phyloP scores from a whole-genome alignment of 129 eudicot genomes.

The Lonicera japonica region DNA sequence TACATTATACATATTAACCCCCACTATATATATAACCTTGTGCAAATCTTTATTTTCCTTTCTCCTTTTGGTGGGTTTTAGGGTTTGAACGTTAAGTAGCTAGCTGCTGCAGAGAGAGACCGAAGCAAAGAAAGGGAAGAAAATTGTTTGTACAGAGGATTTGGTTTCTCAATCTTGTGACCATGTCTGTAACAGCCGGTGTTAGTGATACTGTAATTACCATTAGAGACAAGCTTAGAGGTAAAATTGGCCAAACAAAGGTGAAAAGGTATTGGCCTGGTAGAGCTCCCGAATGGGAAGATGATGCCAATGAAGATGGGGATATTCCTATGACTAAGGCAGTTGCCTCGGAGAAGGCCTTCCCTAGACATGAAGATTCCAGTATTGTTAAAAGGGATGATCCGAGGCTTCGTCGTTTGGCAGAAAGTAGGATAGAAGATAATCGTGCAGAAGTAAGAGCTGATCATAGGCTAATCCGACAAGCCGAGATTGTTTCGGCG shows the following conservation, averaged over 20 bases:
- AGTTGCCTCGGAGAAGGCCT: conserved; percentile 60
- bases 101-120: background rate
- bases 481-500: conserved; percentile 85
- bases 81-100: conserved; percentile 1
- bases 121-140: too few species aligned
- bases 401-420: conserved; percentile 80
- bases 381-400: conserved; percentile 44
- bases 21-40: too few species aligned
- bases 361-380: conserved; percentile 44
- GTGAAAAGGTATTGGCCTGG: conserved; percentile 98
- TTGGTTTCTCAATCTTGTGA: too few species aligned
- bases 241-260: conserved; percentile 86
- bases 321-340: conserved; percentile 52
- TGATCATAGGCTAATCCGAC: conserved; percentile 81
- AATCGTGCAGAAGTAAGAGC: conserved; percentile 78
- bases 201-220: conserved; percentile 80
- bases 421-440: conserved; percentile 60
- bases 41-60: too few species aligned
- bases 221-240: conserved; percentile 78
- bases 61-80: too few species aligned
- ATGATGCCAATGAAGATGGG: conserved; percentile 75
- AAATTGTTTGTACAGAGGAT: too few species aligned
- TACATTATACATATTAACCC: too few species aligned
- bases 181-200: conserved; percentile 93
- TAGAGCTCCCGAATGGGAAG: conserved; percentile 98